Base-by-base conservation (phyloP, 441 rosid species). In the Jatropha multifida region DNA sequence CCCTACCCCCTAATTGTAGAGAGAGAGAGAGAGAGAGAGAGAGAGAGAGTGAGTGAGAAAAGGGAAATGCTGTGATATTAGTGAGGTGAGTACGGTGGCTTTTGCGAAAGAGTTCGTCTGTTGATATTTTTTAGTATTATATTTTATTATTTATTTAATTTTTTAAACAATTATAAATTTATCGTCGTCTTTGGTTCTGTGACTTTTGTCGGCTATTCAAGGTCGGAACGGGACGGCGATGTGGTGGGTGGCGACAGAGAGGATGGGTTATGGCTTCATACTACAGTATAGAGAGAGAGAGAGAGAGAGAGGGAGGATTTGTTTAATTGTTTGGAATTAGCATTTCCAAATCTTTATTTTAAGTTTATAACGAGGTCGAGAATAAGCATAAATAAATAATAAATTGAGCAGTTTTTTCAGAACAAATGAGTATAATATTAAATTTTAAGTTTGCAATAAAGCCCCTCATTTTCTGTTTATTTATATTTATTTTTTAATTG, bases 201-300 rank as follows among this genome's bases (percentile, higher is more conserved):
- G 79, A 82, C 40, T 68, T 79, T 76, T 82, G 86, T 87, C 90
- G 87, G 85, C 79, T 79, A 81, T 76, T 67, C 73, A 72, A 54
- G 72, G 70, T 55, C 77, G 81, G 76, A 79, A 82, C 86, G 84
- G 85, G 75, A 71, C 81, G 82, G 80, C 15, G 64, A 4, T 42
- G 32, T 42, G 46, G 56, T 56, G 60, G 42, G 23, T 10, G 23
- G 66, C 32, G 4, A 64, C 20, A 23, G 7, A 20, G 64, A 62
- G 55, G 41, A 10, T 8, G 32, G 63, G 38, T 26, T 8, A 17
- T 52, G 56, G 56, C 7, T 15, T 4, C 7, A 52, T 17, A 52
- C 20, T 17, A 52, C 2, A 17, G 32, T 32, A 2, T 32, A 17
- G 2, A 17, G 7, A 0, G 7, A 12, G 63, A 2, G 5, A 20